Evolutionary conservation across 2,329 filamentous ascomycete genomes (phyloP).

Genomic region (Cadophora sp.): DNA sequence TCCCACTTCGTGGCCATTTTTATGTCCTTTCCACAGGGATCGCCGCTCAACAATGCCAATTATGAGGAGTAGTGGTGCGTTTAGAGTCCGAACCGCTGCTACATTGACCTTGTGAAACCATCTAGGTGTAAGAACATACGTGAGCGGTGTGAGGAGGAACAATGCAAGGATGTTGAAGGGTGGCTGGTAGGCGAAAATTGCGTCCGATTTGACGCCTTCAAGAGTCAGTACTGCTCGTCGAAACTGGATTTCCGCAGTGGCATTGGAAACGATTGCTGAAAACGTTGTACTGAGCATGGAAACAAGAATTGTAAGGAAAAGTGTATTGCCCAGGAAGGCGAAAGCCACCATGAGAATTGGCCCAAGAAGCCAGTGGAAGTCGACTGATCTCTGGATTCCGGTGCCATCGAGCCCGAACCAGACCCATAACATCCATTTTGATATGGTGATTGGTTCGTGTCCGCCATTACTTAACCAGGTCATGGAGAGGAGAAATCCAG

Average conservation of each 20-base stretch:
- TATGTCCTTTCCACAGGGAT: slow-evolving; percentile 61
- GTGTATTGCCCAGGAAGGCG: slow-evolving; percentile 83
- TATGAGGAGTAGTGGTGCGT: slow-evolving; percentile 75
- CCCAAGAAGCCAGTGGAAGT: slow-evolving; percentile 78
- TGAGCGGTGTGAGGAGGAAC: slow-evolving; percentile 75
- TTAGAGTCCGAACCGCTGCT: slow-evolving; percentile 74
- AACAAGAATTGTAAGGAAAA: slow-evolving; percentile 88
- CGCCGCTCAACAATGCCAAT: slow-evolving; percentile 76
- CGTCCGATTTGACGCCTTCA: slow-evolving; percentile 85
- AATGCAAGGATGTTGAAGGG: slow-evolving; percentile 85
- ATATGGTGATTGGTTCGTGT: slow-evolving; percentile 72
- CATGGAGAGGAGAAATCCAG: slow-evolving; percentile 80
- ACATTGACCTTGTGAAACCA: slow-evolving; percentile 95
- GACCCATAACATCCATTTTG: slow-evolving; percentile 92
- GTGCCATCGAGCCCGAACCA: slow-evolving; percentile 83
- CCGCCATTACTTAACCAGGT: slow-evolving; percentile 75
- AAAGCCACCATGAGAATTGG: slow-evolving; percentile 83
- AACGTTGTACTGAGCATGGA: slow-evolving; percentile 89
- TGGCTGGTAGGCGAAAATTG: slow-evolving; percentile 67
- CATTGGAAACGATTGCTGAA: slow-evolving; percentile 76
- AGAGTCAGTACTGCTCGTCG: slow-evolving; percentile 81
- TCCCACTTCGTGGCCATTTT: slow-evolving; percentile 35
- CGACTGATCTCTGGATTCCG: slow-evolving; percentile 61
- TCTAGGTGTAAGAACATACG: slow-evolving; percentile 77
- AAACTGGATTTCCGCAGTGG: slow-evolving; percentile 84